Percentiles rank a stretch among this genome's conserved stretches.
phyloP scores from a whole-genome alignment of 768 basidiomycete genomes.

The Lenzites betulinus region DNA sequence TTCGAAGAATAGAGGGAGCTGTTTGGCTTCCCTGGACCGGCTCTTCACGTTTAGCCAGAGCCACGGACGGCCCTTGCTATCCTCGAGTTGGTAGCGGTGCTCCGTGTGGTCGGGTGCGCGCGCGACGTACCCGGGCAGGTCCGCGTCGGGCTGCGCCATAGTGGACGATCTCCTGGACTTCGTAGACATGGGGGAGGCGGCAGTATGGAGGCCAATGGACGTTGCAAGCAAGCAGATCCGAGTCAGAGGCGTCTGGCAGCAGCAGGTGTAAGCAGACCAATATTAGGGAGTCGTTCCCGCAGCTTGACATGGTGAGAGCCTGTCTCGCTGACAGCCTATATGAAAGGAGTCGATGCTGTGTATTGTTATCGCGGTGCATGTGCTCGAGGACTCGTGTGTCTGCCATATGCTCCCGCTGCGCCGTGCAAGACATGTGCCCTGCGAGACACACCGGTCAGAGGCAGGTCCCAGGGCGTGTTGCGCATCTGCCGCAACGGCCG shows the following conservation, averaged over 20 bases:
- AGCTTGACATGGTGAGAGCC: conserved; percentile 11
- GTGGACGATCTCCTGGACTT: not conserved
- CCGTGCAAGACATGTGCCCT: conserved; percentile 3
- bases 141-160: not conserved
- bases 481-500: not conserved
- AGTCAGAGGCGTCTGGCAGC: not conserved
- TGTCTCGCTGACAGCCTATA: not conserved
- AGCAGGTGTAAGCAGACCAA: not conserved
- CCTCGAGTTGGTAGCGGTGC: conserved; percentile 46
- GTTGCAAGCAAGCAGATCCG: not conserved
- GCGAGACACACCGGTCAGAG: not conserved
- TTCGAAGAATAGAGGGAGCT: conserved; percentile 48
- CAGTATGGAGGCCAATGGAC: not conserved
- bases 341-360: not conserved
- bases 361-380: conserved; percentile 14
- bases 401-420: conserved; percentile 7
- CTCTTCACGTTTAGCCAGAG: conserved; percentile 48
- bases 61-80: conserved; percentile 47
- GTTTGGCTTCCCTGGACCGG: conserved; percentile 39
- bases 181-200: not conserved
- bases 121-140: conserved; percentile 13
- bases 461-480: not conserved
- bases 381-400: conserved; percentile 5
- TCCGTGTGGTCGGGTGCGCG: conserved; percentile 28
- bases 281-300: conserved; percentile 6